Evolutionary conservation across 225 moss, liverwort and hornwort genomes (phyloP).

Genomic region (Sphagnum contortum): DNA sequence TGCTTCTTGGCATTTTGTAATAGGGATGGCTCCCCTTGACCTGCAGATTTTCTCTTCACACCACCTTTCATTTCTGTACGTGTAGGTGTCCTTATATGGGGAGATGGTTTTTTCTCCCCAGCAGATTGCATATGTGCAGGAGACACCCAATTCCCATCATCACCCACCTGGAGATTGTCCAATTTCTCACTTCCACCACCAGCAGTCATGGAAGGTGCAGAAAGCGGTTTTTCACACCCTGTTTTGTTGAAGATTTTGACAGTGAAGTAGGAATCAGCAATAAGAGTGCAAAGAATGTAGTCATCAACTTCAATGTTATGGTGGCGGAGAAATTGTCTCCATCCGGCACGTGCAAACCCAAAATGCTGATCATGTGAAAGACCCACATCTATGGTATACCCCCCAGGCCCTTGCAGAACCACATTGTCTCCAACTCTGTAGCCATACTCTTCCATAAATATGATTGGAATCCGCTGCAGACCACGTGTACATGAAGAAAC

Average conservation of each 20-base stretch:
- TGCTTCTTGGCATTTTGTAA: too few relatives aligned
- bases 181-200: background rate
- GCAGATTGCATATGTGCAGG: background rate
- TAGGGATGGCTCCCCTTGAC: background rate
- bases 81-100: conserved; percentile 1
- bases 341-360: conserved; percentile 22
- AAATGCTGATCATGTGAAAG: conserved; percentile 12
- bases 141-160: too few relatives aligned
- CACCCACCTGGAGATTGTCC: too few relatives aligned
- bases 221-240: conserved; percentile 19
- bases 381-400: conserved; percentile 16
- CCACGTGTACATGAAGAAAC: too few relatives aligned
- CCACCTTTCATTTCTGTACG: conserved; percentile 6
- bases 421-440: conserved; percentile 18
- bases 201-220: conserved; percentile 2
- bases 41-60: conserved; percentile 11
- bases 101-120: conserved; percentile 3
- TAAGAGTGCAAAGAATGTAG: conserved; percentile 17
- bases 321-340: conserved; percentile 17
- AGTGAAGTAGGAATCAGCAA: conserved; percentile 14
- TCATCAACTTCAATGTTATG: conserved; percentile 21
- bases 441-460: conserved; percentile 17
- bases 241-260: conserved; percentile 22
- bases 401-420: conserved; percentile 20
- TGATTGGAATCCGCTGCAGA: conserved; percentile 12